Conservation (phyloP, 352 stramenopile species). For the Phytophthora cryptogea region DNA sequence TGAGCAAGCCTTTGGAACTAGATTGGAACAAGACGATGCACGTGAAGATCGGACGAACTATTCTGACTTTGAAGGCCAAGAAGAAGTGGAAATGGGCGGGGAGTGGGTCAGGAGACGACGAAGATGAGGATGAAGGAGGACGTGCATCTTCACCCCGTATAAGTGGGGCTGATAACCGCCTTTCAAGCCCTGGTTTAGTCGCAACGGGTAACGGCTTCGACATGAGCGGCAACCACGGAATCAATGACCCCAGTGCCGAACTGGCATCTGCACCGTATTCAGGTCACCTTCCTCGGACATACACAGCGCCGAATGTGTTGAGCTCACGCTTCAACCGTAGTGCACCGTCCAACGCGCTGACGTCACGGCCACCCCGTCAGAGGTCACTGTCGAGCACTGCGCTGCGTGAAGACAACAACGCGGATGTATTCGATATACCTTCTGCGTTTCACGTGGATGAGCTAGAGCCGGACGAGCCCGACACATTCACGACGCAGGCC, state of each 20-base stretch:
- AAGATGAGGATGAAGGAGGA: conserved; percentile 38
- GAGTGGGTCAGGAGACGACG: conserved; percentile 39
- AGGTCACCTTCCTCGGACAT: conserved; percentile 30
- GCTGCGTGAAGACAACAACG: conserved; percentile 15
- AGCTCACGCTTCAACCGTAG: conserved; percentile 35
- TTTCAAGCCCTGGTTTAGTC: conserved; percentile 28
- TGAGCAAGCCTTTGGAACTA: conserved; percentile 78
- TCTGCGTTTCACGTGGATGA: conserved; percentile 26
- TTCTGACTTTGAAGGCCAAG: conserved; percentile 84
- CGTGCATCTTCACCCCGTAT: conserved; percentile 34
- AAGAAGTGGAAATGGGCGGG: conserved; percentile 84
- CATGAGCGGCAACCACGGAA: conserved; percentile 22
- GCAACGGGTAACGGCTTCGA: conserved; percentile 45
- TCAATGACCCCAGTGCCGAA: conserved; percentile 57
- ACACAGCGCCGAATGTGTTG: conserved; percentile 41
- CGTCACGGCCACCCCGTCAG: conserved; percentile 27
- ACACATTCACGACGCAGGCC: conserved; percentile 31
- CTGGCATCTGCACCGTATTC: conserved; percentile 37
- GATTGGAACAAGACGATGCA: conserved; percentile 86
- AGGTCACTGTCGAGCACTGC: conserved; percentile 33
- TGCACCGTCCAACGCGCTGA: conserved; percentile 5
- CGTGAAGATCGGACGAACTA: conserved; percentile 86
- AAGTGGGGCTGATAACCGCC: conserved; percentile 19
- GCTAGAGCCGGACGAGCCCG: conserved; percentile 22
- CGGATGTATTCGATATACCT: conserved; percentile 6